Evolutionary conservation across 257 asterid genomes (phyloP).

Genomic region (Nicotiana tomentosiformis): DNA sequence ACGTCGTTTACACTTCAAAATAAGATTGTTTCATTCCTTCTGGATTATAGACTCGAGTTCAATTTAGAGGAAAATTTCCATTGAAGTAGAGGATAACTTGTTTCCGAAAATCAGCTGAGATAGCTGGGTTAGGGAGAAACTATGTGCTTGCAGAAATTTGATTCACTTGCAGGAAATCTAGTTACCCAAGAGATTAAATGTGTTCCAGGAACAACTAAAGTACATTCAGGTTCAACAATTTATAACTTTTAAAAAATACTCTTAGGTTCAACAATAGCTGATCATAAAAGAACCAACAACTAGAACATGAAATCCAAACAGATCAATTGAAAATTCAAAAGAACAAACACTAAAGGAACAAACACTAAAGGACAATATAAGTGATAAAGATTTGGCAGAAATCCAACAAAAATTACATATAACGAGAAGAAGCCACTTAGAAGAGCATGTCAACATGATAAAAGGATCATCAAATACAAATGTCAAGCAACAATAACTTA

Average conservation of each 20-base stretch:
- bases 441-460: not conserved
- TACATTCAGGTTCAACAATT: not conserved
- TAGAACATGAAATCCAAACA: not conserved
- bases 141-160: not conserved
- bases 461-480: not conserved
- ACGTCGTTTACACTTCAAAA: not conserved
- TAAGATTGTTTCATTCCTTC: not conserved
- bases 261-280: not conserved
- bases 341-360: not conserved
- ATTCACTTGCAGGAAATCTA: not conserved
- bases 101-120: not conserved
- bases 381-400: not conserved
- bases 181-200: not conserved
- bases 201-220: not conserved
- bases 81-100: not conserved
- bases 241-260: not conserved
- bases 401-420: not conserved
- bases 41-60: not conserved
- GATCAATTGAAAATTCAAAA: conserved; percentile 1
- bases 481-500: conserved; percentile 34
- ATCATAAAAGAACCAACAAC: not conserved
- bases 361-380: not conserved
- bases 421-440: not conserved
- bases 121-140: not conserved
- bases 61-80: not conserved